Conservation (phyloP, 2,329 filamentous ascomycete genomes). For the Nemania sp. region DNA sequence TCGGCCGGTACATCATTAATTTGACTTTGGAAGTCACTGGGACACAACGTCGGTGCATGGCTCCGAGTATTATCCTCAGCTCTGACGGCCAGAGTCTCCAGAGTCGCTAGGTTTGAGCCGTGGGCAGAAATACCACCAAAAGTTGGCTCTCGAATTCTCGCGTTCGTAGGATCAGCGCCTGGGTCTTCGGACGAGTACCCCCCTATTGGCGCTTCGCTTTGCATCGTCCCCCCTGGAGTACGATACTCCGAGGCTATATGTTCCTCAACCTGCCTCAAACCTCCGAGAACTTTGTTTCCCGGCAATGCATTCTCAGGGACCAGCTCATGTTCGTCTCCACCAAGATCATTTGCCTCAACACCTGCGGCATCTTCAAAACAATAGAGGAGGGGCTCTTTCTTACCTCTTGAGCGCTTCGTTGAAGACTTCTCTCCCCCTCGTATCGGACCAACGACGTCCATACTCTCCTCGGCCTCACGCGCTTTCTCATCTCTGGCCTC, state of each 20-base stretch:
- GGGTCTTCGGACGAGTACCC: background rate
- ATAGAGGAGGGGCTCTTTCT: constrained; percentile 44
- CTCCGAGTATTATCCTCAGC: background rate
- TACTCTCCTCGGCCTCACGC: constrained; percentile 42
- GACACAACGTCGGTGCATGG: background rate
- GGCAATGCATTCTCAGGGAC: constrained; percentile 26
- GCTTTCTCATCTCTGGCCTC: constrained; percentile 3
- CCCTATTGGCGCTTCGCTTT: background rate
- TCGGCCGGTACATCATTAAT: background rate
- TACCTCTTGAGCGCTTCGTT: constrained; percentile 48
- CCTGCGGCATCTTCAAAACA: constrained; percentile 43
- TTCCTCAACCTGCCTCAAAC: constrained; percentile 6
- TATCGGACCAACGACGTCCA: constrained; percentile 47
- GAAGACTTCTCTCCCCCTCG: constrained; percentile 41
- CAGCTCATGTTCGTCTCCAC: constrained; percentile 34
- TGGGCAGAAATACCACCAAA: background rate
- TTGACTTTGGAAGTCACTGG: background rate
- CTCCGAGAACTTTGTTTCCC: background rate
- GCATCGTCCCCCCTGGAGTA: background rate
- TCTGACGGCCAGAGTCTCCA: background rate
- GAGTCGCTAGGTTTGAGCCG: background rate
- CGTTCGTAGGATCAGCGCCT: background rate
- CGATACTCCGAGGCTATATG: background rate
- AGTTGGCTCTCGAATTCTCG: background rate
- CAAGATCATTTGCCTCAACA: constrained; percentile 38